phyloP scores from a whole-genome alignment of 768 basidiomycete species.

The Lentinula edodes region DNA sequence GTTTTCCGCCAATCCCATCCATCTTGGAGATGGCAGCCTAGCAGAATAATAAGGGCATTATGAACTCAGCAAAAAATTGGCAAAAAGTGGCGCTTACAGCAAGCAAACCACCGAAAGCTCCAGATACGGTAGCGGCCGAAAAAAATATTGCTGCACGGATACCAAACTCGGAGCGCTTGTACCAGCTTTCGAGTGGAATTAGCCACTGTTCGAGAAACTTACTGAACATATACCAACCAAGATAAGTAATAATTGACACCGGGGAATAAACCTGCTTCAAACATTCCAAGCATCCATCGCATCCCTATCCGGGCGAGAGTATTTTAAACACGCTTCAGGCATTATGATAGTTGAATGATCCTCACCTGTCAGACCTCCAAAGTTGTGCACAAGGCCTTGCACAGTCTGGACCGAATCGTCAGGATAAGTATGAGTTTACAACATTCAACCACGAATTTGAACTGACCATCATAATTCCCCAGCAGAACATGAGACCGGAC shows the following conservation, averaged over 20 bases:
- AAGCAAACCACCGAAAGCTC: conserved; percentile 76
- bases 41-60: background rate
- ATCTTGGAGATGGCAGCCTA: conserved; percentile 65
- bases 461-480: conserved; percentile 71
- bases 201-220: background rate
- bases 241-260: conserved; percentile 71
- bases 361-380: conserved; percentile 61
- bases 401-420: conserved; percentile 44
- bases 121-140: conserved; percentile 73
- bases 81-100: conserved; percentile 51
- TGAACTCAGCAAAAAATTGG: conserved; percentile 13
- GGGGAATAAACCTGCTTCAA: conserved; percentile 66
- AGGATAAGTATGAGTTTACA: background rate
- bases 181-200: conserved; percentile 28
- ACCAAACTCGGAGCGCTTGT: conserved; percentile 72
- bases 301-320: conserved; percentile 35
- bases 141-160: conserved; percentile 65
- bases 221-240: conserved; percentile 38
- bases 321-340: background rate
- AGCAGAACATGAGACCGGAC: conserved; percentile 63
- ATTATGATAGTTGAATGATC: background rate
- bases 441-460: background rate
- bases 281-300: conserved; percentile 67
- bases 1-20: conserved; percentile 63
- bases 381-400: conserved; percentile 68